These are phyloP conservation scores for Epichloe gansuensis DNA, from an alignment of 2,329 filamentous ascomycete species.

Conservation along the genomic window DNA sequence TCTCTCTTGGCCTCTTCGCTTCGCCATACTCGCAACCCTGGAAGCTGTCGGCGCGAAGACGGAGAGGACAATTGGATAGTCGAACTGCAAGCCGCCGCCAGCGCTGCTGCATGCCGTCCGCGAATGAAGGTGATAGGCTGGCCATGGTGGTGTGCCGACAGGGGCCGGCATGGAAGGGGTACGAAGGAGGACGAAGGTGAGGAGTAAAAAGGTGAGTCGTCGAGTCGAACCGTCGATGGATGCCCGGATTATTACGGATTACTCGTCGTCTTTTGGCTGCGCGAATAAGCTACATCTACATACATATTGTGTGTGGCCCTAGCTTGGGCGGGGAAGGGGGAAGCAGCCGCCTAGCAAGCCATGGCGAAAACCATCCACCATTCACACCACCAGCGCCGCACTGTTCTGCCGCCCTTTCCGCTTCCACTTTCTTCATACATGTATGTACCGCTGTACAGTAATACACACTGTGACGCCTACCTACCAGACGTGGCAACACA, in stretches of 20 bases:
- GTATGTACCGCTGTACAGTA: too few species aligned
- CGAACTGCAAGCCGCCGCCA: constrained; percentile 9
- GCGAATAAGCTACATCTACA: not conserved
- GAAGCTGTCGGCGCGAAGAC: constrained; percentile 7
- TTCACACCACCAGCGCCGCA: too few species aligned
- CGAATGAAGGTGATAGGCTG: constrained; percentile 6
- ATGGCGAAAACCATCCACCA: not conserved
- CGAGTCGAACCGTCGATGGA: not conserved
- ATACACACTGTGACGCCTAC: too few species aligned
- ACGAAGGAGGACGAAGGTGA: not conserved
- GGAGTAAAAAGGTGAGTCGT: not conserved
- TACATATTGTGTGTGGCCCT: not conserved
- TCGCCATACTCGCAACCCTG: not conserved
- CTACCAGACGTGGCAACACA: too few species aligned
- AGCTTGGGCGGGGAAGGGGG: not conserved
- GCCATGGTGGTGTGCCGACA: not conserved
- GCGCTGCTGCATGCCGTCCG: constrained; percentile 7
- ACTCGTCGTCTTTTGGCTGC: not conserved
- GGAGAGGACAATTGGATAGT: constrained; percentile 9
- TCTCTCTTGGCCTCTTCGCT: not conserved
- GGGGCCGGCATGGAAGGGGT: not conserved
- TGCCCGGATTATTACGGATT: not conserved
- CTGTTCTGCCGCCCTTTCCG: too few species aligned
- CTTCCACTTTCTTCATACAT: too few species aligned
- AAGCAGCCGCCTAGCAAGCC: not conserved